These are phyloP conservation scores for Penicillium thymicola DNA, from an alignment of 2,329 filamentous ascomycete species.

Conservation along the genomic window DNA sequence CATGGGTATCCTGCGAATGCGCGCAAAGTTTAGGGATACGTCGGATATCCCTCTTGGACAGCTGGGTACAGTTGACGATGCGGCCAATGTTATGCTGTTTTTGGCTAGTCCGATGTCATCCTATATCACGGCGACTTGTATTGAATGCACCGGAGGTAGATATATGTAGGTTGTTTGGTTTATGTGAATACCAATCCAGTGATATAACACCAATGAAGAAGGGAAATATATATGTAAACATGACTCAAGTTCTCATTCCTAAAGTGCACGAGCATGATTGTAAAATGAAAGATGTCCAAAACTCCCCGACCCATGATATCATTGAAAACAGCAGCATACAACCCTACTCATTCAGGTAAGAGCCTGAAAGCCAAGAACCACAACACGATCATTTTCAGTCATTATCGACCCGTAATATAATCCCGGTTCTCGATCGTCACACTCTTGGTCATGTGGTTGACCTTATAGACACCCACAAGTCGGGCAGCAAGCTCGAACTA, in stretches of 20 bases:
- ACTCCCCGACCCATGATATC: slow-evolving; percentile 26
- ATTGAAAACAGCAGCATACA: slow-evolving; percentile 19
- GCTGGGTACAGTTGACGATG: too few relatives aligned
- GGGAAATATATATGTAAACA: neutral
- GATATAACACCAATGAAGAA: neutral
- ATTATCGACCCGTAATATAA: slow-evolving; percentile 55
- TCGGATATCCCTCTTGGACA: too few relatives aligned
- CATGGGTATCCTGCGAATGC: too few relatives aligned
- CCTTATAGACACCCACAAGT: slow-evolving; percentile 97
- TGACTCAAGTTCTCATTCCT: neutral
- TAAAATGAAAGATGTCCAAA: slow-evolving; percentile 13
- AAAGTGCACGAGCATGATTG: neutral
- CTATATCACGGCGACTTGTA: too few relatives aligned
- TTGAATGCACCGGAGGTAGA: too few relatives aligned
- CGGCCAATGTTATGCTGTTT: too few relatives aligned
- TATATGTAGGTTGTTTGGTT: neutral
- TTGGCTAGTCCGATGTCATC: too few relatives aligned
- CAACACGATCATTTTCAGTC: slow-evolving; percentile 6
- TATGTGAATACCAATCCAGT: neutral
- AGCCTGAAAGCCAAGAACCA: slow-evolving; percentile 12
- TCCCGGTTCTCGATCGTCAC: slow-evolving; percentile 84
- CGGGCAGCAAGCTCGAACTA: slow-evolving; percentile 90
- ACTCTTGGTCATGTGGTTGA: slow-evolving; percentile 97
- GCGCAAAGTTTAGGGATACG: too few relatives aligned
- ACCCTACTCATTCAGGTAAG: slow-evolving; percentile 17